Conservation (phyloP, 148 eudicot genomes). For the Chenopodium formosanum region DNA sequence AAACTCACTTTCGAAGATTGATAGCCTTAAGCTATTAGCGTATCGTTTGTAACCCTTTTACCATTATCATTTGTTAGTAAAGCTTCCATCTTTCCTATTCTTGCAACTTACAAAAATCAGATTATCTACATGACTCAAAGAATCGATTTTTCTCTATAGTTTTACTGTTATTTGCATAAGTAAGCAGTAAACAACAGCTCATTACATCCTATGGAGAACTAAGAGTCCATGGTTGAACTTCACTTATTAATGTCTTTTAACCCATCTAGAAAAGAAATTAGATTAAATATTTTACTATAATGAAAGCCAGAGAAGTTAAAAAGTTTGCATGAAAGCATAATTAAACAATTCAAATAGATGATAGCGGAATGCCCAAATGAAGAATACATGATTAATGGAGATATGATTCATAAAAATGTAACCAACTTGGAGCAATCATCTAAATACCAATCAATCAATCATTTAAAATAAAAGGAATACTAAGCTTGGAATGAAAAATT, state of each 20-base stretch:
- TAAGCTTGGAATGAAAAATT: constrained; percentile 12
- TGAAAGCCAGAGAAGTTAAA: background rate
- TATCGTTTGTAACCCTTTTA: too few relatives aligned
- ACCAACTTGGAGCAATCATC: background rate
- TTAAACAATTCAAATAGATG: background rate
- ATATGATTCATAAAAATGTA: background rate
- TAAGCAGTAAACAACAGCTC: too few relatives aligned
- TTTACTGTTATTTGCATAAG: too few relatives aligned
- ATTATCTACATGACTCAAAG: too few relatives aligned
- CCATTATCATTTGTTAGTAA: too few relatives aligned
- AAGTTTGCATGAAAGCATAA: background rate
- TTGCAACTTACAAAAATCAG: too few relatives aligned
- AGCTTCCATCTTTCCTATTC: too few relatives aligned
- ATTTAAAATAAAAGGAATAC: constrained; percentile 1
- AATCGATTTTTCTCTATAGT: too few relatives aligned
- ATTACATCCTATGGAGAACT: background rate
- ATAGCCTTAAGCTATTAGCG: too few relatives aligned
- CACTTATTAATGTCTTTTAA: background rate
- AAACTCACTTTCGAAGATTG: too few relatives aligned
- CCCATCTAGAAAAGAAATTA: background rate
- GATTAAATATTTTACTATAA: background rate
- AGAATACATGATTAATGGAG: background rate
- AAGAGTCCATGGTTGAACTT: background rate
- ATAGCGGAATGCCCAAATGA: background rate
- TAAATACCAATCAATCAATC: background rate